These are phyloP conservation scores for Musa itinerans DNA, from an alignment of 176 grass and related monocot species.

Conservation along the genomic window DNA sequence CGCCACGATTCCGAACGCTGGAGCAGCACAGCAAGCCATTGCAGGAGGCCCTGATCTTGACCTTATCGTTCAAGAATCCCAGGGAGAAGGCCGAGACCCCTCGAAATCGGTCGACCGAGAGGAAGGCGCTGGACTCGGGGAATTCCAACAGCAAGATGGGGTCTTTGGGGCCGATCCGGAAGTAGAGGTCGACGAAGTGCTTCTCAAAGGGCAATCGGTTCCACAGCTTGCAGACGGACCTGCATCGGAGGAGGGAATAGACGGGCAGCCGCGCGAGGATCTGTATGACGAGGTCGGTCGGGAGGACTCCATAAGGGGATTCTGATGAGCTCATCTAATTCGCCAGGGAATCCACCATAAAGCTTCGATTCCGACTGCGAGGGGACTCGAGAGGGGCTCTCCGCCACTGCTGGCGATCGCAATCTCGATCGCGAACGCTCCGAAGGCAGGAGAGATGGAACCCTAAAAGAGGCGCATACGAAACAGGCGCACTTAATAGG, in stretches of 20 bases:
- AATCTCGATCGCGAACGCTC: too few species aligned
- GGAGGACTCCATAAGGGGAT: slow-evolving; percentile 18
- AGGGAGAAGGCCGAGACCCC: slow-evolving; percentile 18
- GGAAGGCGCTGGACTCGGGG: slow-evolving; percentile 12
- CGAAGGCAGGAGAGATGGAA: background rate
- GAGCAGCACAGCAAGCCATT: slow-evolving; percentile 37
- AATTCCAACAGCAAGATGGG: slow-evolving; percentile 26
- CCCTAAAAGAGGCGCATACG: background rate
- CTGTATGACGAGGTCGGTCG: slow-evolving; percentile 28
- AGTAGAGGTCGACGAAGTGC: slow-evolving; percentile 35
- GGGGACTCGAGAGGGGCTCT: background rate
- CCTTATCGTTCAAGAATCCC: slow-evolving; percentile 32
- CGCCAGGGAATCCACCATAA: background rate
- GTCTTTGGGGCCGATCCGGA: slow-evolving; percentile 12
- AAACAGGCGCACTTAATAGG: background rate
- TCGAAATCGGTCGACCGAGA: slow-evolving; percentile 19
- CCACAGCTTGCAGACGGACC: slow-evolving; percentile 37
- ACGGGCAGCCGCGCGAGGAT: slow-evolving; percentile 32
- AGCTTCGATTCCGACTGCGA: background rate
- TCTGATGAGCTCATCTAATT: background rate
- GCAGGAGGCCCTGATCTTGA: slow-evolving; percentile 42
- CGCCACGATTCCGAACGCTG: slow-evolving; percentile 33
- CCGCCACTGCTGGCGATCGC: background rate
- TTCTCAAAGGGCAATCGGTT: slow-evolving; percentile 23
- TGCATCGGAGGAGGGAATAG: slow-evolving; percentile 38